A percentile compares a stretch with the other conserved stretches of the same genome.
phyloP scores from a whole-genome alignment of 2,329 filamentous ascomycete genomes.

The Orbilia javanica region DNA sequence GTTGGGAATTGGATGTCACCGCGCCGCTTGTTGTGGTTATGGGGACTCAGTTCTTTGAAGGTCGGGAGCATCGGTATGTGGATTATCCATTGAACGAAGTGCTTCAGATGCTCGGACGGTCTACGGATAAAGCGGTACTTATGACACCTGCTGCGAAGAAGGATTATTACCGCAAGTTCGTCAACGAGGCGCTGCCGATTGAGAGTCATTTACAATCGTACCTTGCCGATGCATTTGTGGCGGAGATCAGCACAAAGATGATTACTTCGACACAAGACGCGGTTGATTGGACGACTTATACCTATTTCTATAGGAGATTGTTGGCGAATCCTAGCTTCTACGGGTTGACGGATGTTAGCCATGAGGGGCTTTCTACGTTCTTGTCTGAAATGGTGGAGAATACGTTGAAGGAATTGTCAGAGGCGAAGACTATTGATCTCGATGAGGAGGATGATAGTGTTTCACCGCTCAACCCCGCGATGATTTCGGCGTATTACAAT shows the following conservation, averaged over 20 bases:
- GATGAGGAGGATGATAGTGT: conserved; percentile 94
- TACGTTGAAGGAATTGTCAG: conserved; percentile 87
- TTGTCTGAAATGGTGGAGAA: conserved; percentile 94
- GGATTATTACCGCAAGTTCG: conserved; percentile 98
- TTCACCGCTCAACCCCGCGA: conserved; percentile 90
- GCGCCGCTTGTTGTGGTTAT: conserved; percentile 95
- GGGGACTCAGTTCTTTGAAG: conserved; percentile 98
- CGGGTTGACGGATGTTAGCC: conserved; percentile 85
- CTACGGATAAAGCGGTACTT: conserved; percentile 89
- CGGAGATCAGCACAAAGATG: conserved; percentile 95
- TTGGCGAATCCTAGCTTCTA: conserved; percentile 98
- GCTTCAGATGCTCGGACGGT: conserved; percentile 97
- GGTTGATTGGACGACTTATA: conserved; percentile 98
- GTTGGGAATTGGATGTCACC: conserved; percentile 90
- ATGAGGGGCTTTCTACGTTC: conserved; percentile 93
- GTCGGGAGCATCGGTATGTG: conserved; percentile 94
- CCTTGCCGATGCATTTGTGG: conserved; percentile 94
- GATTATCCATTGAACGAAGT: conserved; percentile 96
- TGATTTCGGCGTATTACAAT: conserved; percentile 99
- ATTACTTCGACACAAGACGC: conserved; percentile 96
- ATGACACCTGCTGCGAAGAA: conserved; percentile 96
- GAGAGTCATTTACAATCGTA: conserved; percentile 94
- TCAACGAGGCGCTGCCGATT: conserved; percentile 94
- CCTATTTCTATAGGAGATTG: conserved; percentile 95
- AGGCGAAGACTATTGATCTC: conserved; percentile 94